Conservation (phyloP, 2,329 filamentous ascomycete species). For the Basipetospora chlamydospora region DNA sequence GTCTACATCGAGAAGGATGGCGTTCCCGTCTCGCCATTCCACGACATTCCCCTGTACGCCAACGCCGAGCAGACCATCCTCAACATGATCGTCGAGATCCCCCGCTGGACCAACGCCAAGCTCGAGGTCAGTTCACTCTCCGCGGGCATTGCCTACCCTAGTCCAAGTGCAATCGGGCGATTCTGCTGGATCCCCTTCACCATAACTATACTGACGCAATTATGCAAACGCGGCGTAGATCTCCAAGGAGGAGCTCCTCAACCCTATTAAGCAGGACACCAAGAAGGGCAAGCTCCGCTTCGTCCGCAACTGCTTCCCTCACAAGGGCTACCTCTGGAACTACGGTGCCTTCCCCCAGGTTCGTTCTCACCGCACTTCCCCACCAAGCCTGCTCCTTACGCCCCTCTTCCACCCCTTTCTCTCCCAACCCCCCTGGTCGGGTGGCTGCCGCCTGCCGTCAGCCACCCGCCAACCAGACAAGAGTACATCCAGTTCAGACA, state of each 20-base stretch:
- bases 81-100: conserved; percentile 99
- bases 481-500: not conserved
- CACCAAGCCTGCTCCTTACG: not conserved
- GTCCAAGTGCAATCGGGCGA: too few species aligned
- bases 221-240: conserved; percentile 44
- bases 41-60: conserved; percentile 96
- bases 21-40: conserved; percentile 84
- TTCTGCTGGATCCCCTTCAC: too few species aligned
- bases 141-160: too few species aligned
- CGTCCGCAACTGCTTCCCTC: conserved; percentile 99
- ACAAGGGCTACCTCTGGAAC: conserved; percentile 99
- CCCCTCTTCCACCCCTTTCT: conserved; percentile 1
- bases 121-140: conserved; percentile 62
- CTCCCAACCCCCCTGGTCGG: not conserved
- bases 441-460: not conserved
- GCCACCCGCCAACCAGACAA: too few species aligned
- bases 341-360: conserved; percentile 99
- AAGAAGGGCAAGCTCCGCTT: conserved; percentile 99
- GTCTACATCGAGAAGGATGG: conserved; percentile 98
- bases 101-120: conserved; percentile 99
- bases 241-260: conserved; percentile 95
- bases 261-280: conserved; percentile 98
- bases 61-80: conserved; percentile 89
- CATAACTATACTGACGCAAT: too few species aligned
- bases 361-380: conserved; percentile 18